phyloP scores from a whole-genome alignment of 163 green algal genomes.

The Volvox carteri region DNA sequence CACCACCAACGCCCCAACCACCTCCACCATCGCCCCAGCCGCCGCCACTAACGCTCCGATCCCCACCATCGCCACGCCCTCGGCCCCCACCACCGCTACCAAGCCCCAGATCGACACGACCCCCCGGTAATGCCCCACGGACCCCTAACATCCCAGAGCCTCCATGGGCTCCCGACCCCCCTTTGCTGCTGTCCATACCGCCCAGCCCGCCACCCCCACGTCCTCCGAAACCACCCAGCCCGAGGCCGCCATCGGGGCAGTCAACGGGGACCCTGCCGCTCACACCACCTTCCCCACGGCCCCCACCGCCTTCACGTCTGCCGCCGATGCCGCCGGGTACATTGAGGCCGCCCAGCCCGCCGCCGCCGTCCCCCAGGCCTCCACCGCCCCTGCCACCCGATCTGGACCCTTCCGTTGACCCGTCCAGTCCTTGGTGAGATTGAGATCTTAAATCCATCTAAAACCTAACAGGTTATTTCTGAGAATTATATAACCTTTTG shows the following conservation, averaged over 20 bases:
- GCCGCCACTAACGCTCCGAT: no score
- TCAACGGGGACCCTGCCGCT: not conserved
- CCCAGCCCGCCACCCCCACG: not conserved
- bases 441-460: no score
- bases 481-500: not conserved
- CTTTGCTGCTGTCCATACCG: no score
- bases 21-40: no score
- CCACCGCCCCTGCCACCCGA: not conserved
- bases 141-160: not conserved
- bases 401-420: not conserved
- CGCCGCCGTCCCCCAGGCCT: not conserved
- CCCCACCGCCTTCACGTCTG: not conserved
- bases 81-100: not conserved
- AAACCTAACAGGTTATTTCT: not conserved
- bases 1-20: no score
- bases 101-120: not conserved
- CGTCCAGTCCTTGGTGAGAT: not conserved
- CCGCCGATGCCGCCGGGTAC: not conserved
- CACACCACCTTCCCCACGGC: not conserved
- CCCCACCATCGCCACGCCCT: not conserved
- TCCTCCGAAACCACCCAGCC: not conserved
- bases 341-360: not conserved
- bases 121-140: no score
- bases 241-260: not conserved
- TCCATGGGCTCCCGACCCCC: no score